phyloP scores from a whole-genome alignment of 2,329 filamentous ascomycete genomes.

The Teratosphaeria viscida region DNA sequence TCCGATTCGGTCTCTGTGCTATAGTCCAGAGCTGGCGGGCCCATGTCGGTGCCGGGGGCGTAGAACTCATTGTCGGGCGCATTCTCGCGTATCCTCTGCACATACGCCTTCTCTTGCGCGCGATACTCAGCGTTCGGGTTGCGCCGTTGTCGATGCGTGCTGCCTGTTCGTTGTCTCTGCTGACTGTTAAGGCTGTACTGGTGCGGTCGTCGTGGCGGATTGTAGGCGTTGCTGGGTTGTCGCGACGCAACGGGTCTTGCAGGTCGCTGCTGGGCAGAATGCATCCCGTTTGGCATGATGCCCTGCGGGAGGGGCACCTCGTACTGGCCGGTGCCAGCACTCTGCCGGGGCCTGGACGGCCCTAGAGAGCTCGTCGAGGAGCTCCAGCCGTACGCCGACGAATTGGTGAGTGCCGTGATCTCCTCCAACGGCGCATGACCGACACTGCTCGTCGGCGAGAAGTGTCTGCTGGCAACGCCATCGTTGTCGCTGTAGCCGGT shows the following conservation, averaged over 20 bases:
- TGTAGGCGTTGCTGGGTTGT: conserved; percentile 41
- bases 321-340: conserved; percentile 7
- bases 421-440: conserved; percentile 9
- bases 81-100: conserved; percentile 76
- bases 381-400: conserved; percentile 21
- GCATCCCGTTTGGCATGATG: conserved; percentile 14
- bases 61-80: conserved; percentile 57
- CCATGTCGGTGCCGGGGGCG: conserved; percentile 30
- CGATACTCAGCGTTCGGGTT: conserved; percentile 65
- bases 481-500: conserved; percentile 18
- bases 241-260: conserved; percentile 33
- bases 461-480: conserved; percentile 14
- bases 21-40: conserved; percentile 51
- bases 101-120: conserved; percentile 87
- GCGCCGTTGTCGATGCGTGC: conserved; percentile 43
- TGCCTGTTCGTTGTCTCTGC: conserved; percentile 45
- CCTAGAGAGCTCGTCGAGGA: conserved; percentile 2
- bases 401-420: conserved; percentile 19
- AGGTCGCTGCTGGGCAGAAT: conserved; percentile 12
- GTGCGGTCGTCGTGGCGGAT: conserved; percentile 37
- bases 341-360: not conserved
- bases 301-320: conserved; percentile 8
- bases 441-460: conserved; percentile 10
- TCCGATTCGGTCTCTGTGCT: conserved; percentile 73
- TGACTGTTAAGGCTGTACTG: conserved; percentile 35